These are phyloP conservation scores for Microbotryum lychnidis-dioicae DNA, from an alignment of 1,284 basidiomycete genomes.

Conservation along the genomic window DNA sequence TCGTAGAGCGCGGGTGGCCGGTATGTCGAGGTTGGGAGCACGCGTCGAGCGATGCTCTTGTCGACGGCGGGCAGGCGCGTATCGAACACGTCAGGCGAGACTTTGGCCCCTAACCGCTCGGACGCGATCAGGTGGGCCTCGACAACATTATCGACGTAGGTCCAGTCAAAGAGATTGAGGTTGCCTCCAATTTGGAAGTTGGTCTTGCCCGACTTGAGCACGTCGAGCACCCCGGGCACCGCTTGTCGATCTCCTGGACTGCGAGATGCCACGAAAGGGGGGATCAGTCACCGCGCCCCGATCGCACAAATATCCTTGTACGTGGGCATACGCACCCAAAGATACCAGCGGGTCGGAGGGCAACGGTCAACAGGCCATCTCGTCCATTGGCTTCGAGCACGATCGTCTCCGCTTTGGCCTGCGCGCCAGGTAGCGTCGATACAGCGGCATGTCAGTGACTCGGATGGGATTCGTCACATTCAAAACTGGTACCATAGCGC, in stretches of 20 bases:
- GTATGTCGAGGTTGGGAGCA: slow-evolving; percentile 31
- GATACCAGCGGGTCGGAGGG: slow-evolving; percentile 88
- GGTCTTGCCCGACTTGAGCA: slow-evolving; percentile 73
- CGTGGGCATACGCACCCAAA: slow-evolving; percentile 58
- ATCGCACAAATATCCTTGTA: neutral
- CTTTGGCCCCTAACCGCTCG: slow-evolving; percentile 58
- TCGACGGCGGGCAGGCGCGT: slow-evolving; percentile 55
- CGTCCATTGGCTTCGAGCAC: slow-evolving; percentile 79
- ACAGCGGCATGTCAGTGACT: too few relatives aligned
- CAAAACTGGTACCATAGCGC: neutral
- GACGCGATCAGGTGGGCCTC: slow-evolving; percentile 90
- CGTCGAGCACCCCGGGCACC: slow-evolving; percentile 69
- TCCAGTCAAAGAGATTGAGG: slow-evolving; percentile 92
- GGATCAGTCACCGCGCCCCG: neutral
- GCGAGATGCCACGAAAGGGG: neutral
- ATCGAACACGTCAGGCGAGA: slow-evolving; percentile 46
- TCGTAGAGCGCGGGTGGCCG: slow-evolving; percentile 19
- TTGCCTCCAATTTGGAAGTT: slow-evolving; percentile 92
- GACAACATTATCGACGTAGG: slow-evolving; percentile 93
- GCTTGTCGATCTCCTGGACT: slow-evolving; percentile 88
- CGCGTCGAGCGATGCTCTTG: slow-evolving; percentile 26
- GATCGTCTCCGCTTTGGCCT: slow-evolving; percentile 71
- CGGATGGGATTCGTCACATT: neutral
- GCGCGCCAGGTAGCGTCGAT: neutral
- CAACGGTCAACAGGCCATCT: slow-evolving; percentile 74